Conservation (phyloP, 441 rosid genomes). For the Biscutella auriculata region DNA sequence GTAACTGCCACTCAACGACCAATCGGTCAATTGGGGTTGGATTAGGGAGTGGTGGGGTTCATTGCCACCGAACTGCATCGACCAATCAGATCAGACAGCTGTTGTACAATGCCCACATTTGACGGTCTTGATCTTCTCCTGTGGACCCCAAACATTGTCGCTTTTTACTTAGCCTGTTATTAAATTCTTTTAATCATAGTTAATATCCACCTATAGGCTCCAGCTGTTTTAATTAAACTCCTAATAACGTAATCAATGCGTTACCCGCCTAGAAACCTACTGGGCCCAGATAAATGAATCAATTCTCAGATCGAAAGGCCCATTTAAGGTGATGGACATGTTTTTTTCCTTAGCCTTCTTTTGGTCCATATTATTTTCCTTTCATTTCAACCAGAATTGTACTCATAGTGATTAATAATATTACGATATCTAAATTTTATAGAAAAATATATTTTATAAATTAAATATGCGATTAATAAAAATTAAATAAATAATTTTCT, state of each 20-base stretch:
- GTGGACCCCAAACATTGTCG: constrained; percentile 6
- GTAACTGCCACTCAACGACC: constrained; percentile 32
- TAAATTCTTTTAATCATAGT: constrained; percentile 2
- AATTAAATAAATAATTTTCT: no score
- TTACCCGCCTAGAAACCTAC: neutral
- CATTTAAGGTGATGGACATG: neutral
- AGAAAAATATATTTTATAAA: no score
- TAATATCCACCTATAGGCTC: no score
- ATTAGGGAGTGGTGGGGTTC: constrained; percentile 13
- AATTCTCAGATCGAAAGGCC: neutral
- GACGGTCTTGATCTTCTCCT: constrained; percentile 18
- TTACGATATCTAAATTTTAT: no score
- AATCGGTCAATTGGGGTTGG: constrained; percentile 15
- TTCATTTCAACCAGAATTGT: no score
- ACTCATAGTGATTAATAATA: no score
- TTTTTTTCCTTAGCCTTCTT: neutral
- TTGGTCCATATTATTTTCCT: neutral
- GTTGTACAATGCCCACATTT: constrained; percentile 10
- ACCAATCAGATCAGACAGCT: constrained; percentile 23
- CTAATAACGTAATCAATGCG: neutral
- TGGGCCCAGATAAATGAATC: neutral
- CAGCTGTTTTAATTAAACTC: constrained; percentile 7
- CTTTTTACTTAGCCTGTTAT: constrained; percentile 2
- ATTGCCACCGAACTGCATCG: constrained; percentile 14
- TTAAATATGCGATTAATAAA: no score